A percentile compares a stretch with the other conserved stretches of the same genome.
Evolutionary conservation across 164 flowering plant species (phyloP).

Genomic region (Saururus chinensis): DNA sequence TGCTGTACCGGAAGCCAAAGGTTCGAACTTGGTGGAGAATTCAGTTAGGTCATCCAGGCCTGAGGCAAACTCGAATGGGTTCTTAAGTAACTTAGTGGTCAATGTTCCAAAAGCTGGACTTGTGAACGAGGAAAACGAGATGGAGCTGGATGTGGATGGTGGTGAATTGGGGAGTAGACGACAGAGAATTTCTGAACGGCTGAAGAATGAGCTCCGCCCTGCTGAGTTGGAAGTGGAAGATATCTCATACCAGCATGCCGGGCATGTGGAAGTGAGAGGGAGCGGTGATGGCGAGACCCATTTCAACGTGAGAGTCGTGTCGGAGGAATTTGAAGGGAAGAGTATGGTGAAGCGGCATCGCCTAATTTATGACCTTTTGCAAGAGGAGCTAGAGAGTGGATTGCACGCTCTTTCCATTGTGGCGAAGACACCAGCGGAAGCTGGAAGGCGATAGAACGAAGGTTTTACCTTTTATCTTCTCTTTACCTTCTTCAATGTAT

Average conservation of each 20-base stretch:
- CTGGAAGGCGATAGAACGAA: constrained; percentile 12
- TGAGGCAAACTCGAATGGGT: neutral
- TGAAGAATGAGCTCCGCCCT: constrained; percentile 59
- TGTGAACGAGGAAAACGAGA: neutral
- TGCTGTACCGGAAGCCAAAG: neutral
- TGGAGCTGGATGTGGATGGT: neutral
- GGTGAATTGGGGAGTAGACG: constrained; percentile 48
- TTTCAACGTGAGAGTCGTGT: constrained; percentile 74
- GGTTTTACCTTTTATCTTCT: constrained; percentile 14
- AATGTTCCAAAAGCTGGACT: neutral
- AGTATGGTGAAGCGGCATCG: constrained; percentile 90
- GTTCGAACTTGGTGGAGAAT: constrained; percentile 1
- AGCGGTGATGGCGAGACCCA: constrained; percentile 79
- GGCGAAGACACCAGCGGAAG: constrained; percentile 85
- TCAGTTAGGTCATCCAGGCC: constrained; percentile 4
- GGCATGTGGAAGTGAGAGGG: constrained; percentile 70
- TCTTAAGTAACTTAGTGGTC: neutral
- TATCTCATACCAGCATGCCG: constrained; percentile 83
- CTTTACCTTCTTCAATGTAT: neutral
- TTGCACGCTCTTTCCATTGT: constrained; percentile 84
- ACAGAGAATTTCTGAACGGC: constrained; percentile 49
- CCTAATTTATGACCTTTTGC: constrained; percentile 55
- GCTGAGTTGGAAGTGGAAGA: constrained; percentile 65
- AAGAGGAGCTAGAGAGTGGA: constrained; percentile 79
- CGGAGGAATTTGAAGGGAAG: constrained; percentile 76